phyloP scores from a whole-genome alignment of 176 grass and related monocot species.

The Aegilops longissima region DNA sequence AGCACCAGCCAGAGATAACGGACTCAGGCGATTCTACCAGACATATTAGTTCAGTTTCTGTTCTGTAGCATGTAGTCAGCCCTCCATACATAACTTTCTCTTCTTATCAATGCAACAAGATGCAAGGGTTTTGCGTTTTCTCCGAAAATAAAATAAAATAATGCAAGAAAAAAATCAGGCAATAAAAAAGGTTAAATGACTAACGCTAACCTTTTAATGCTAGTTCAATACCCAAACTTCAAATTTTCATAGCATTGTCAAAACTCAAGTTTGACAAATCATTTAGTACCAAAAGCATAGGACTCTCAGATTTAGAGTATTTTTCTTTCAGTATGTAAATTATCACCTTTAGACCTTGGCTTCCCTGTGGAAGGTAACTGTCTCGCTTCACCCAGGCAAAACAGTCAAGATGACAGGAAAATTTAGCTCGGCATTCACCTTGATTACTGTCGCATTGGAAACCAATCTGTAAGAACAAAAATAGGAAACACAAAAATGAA shows the following conservation, averaged over 20 bases:
- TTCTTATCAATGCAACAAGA: neutral
- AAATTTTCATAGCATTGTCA: neutral
- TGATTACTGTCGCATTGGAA: slow-evolving; percentile 87
- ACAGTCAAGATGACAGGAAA: slow-evolving; percentile 99
- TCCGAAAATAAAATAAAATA: neutral
- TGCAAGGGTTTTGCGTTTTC: neutral
- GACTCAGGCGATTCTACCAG: neutral
- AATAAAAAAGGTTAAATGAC: slow-evolving; percentile 16
- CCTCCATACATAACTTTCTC: neutral
- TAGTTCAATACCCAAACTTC: neutral
- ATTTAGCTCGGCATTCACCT: slow-evolving; percentile 96
- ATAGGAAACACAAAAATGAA: slow-evolving; percentile 28
- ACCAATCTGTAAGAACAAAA: slow-evolving; percentile 67
- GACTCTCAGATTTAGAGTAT: neutral
- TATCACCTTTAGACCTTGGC: slow-evolving; percentile 94
- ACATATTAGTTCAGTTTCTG: neutral
- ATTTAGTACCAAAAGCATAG: slow-evolving; percentile 6
- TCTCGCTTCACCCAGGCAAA: slow-evolving; percentile 99
- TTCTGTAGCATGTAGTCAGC: neutral
- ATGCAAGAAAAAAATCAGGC: neutral
- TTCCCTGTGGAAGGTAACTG: slow-evolving; percentile 99
- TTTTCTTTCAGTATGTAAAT: slow-evolving; percentile 25
- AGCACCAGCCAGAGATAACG: neutral
- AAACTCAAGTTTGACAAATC: neutral
- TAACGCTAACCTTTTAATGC: neutral